Evolutionary conservation across 2,329 filamentous ascomycete species (phyloP), one percentile per base, ranked within the genome.

Genomic region (Botryotinia calthae): DNA sequence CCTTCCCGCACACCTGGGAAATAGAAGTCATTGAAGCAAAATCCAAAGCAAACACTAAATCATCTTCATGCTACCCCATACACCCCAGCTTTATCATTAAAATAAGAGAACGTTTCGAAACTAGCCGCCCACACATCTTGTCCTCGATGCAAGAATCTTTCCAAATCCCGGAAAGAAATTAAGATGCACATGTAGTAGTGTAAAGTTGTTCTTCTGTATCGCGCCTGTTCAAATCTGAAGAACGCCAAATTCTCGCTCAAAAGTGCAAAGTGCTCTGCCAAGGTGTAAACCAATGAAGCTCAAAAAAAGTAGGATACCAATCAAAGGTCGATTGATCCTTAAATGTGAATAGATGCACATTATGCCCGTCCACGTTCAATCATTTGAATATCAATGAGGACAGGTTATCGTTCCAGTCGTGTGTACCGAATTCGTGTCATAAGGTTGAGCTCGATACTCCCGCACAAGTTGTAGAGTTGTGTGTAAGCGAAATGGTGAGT

Each of bases 331-430:
- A 67, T 46, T 48, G 62, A 46, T 67, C 70, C 51, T 58, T 46
- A 75, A 46, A 72, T 73, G 65, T 42, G n/a, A 59, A 75, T 78
- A 76, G 76, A 76, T 75, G 65, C 75, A 77, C 76, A 78, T 79
- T 73, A 77, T 76, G 76, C 74, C 74, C 77, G 67, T 77, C 74
- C 75, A 65, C 76, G 74, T 74, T 59, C 76, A 75, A 74, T 76
- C 73, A 73, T 75, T 70, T 76, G 74, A 73, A 77, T 74, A 70
- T 73, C 70, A 76, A 73, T 63, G 72, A 75, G 72, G 67, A 73
- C 56, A 67, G 28, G 5, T 46, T 46, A 46, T 72, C 70, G 44
- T 72, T 67, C 56, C 54, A 71, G 74, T 70, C 70, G 61, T 48
- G 61, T 58, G 59, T 71, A 74, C 59, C 48, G 34, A 61, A 54